Evolutionary conservation across 108 stramenopile genomes (phyloP).

Genomic region (Poteriospumella lacustris): DNA sequence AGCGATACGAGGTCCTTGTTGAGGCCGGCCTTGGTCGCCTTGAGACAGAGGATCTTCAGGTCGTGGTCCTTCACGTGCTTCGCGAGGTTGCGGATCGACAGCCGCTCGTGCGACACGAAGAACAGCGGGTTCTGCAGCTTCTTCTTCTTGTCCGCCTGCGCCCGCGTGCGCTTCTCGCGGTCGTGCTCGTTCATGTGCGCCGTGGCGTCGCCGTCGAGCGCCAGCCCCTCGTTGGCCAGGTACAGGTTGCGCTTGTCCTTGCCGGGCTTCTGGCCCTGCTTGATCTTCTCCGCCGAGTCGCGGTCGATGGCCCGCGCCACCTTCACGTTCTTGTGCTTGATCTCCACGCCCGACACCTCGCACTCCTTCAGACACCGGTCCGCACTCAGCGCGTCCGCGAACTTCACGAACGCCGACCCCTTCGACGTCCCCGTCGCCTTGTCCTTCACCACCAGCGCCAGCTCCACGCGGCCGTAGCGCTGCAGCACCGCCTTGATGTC

Average conservation of each 20-base stretch:
- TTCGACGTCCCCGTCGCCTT: constrained; percentile 62
- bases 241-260: constrained; percentile 89
- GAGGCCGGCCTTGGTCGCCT: constrained; percentile 68
- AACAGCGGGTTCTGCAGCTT: constrained; percentile 91
- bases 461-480: constrained; percentile 69
- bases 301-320: constrained; percentile 71
- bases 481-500: constrained; percentile 72
- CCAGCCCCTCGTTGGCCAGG: constrained; percentile 81
- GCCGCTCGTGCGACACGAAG: constrained; percentile 84
- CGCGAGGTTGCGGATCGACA: constrained; percentile 80
- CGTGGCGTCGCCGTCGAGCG: constrained; percentile 56
- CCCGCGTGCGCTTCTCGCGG: constrained; percentile 75
- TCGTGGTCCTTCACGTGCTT: constrained; percentile 76
- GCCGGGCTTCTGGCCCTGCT: constrained; percentile 58
- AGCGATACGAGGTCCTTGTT: constrained; percentile 61
- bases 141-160: constrained; percentile 77
- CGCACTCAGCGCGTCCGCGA: constrained; percentile 43
- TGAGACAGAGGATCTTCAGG: constrained; percentile 63
- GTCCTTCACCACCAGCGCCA: constrained; percentile 83
- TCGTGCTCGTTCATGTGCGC: constrained; percentile 72
- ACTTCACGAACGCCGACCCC: constrained; percentile 80
- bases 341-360: background rate
- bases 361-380: constrained; percentile 39
- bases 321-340: constrained; percentile 61
- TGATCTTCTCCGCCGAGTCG: constrained; percentile 66